These are phyloP conservation scores for Mesembryanthemum crystallinum DNA, from an alignment of 148 eudicot genomes.

Conservation along the genomic window DNA sequence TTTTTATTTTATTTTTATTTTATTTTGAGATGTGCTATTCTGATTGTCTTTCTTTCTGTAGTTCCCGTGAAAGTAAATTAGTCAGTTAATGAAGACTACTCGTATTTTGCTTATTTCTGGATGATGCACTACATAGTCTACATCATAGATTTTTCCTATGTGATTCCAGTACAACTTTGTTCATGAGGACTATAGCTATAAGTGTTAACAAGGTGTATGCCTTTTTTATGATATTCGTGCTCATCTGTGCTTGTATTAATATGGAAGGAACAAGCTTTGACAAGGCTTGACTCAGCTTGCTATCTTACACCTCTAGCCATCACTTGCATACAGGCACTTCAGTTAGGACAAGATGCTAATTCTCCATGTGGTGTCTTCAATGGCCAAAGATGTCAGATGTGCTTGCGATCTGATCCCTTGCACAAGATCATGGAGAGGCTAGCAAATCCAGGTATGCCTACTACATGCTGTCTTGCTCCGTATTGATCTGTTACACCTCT, in stretches of 20 bases:
- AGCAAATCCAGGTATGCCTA: slow-evolving; percentile 61
- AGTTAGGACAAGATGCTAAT: slow-evolving; percentile 70
- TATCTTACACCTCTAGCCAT: neutral
- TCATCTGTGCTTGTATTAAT: neutral
- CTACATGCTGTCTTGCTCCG: no score
- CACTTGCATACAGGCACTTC: slow-evolving; percentile 63
- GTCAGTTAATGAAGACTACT: no score
- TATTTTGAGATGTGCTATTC: no score
- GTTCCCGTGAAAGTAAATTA: neutral
- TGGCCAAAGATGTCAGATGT: slow-evolving; percentile 92
- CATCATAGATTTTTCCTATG: neutral
- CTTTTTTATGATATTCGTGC: neutral
- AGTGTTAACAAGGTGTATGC: neutral
- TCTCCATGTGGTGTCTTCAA: slow-evolving; percentile 57
- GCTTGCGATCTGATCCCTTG: slow-evolving; percentile 82
- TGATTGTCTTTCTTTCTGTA: neutral
- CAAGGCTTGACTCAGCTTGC: slow-evolving; percentile 7
- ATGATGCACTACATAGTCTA: neutral
- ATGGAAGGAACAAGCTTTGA: neutral
- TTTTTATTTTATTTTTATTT: no score
- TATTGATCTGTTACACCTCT: no score
- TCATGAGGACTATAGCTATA: neutral
- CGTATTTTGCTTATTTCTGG: neutral
- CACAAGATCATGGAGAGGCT: slow-evolving; percentile 90
- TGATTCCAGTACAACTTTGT: neutral